Evolutionary conservation across 371 early-diverging fungal genomes (phyloP), one percentile per base, ranked within the genome.

Genomic region (Rhizopus delemar): DNA sequence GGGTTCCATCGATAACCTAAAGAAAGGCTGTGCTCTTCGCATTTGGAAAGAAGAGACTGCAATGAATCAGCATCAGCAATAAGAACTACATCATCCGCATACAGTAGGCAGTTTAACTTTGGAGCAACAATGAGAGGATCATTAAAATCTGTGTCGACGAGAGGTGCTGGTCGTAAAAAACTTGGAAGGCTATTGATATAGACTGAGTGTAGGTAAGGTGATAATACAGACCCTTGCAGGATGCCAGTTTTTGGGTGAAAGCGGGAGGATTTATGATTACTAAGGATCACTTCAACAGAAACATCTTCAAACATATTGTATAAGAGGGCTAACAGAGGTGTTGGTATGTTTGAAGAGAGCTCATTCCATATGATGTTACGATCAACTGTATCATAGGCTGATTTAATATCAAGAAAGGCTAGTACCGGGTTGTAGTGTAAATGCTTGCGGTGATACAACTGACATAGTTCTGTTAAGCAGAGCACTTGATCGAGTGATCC

Each of bases 331-430:
- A 51, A 2, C 3, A 53, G 51, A 2, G 53, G 50, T 5, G 43
- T 38, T 38, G 38, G 38, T 38, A 38, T 38, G 38, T 2, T 38
- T 38, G 38, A 38, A 38, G 38, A 38, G 38, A 39, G 39, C 11
- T 13, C 3, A 7, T 28, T 3, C 58, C 64, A 64, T 6, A 64
- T 58, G 31, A 53, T 36, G 1, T 33, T 31, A 5, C 67, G 53
- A 16, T 67, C 67, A 8, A 62, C 59, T 0, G 62, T 62, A 38
- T 68, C 68, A 33, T 68, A 68, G 3, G 68, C 68, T n/a, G 57
- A 46, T 46, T 68, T 61, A 31, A 68, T 68, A 36, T 68, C 62
- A 0, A 68, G 50, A 32, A 59, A 68, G 5, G 63, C 63, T 0
- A 60, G 32, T 4, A 43, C 46, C 3, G 67, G 62, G 48, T 52